Percentiles rank a stretch among this genome's conserved stretches.
phyloP scores from a whole-genome alignment of 179 eudicot species.

The Vitellaria paradoxa region DNA sequence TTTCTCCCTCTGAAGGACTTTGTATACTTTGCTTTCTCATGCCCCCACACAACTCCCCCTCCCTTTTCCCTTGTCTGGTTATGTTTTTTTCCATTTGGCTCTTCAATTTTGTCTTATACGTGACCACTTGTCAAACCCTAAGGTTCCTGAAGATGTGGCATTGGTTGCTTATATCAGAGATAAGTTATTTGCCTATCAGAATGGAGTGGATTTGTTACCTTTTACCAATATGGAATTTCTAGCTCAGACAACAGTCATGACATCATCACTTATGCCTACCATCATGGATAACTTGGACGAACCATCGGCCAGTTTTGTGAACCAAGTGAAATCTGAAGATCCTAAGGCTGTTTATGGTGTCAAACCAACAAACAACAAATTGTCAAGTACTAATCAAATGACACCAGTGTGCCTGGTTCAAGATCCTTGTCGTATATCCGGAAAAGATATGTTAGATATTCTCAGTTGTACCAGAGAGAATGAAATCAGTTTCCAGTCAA shows the following conservation, averaged over 20 bases:
- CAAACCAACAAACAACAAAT: slow-evolving; percentile 16
- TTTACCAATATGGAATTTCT: slow-evolving; percentile 16
- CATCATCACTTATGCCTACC: slow-evolving; percentile 24
- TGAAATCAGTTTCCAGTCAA: slow-evolving; percentile 20
- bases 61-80: too few relatives aligned
- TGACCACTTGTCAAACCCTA: slow-evolving; percentile 13
- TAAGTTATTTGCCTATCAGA: slow-evolving; percentile 27
- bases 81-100: not conserved
- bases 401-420: slow-evolving; percentile 25
- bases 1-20: not conserved
- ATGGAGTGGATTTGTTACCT: slow-evolving; percentile 9
- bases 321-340: slow-evolving; percentile 26
- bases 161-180: slow-evolving; percentile 42
- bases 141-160: slow-evolving; percentile 62
- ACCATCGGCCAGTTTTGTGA: slow-evolving; percentile 16
- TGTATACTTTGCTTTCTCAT: not conserved
- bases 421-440: slow-evolving; percentile 22
- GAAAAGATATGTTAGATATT: slow-evolving; percentile 7
- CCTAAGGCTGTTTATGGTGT: slow-evolving; percentile 12
- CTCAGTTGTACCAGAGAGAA: slow-evolving; percentile 18
- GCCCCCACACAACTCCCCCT: not conserved
- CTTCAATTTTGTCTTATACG: slow-evolving; percentile 13
- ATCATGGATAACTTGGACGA: slow-evolving; percentile 29
- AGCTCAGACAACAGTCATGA: slow-evolving; percentile 12
- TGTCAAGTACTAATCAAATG: slow-evolving; percentile 23